Base-by-base conservation (phyloP, 805 yeast genomes). In the Myxozyma sirexii region DNA sequence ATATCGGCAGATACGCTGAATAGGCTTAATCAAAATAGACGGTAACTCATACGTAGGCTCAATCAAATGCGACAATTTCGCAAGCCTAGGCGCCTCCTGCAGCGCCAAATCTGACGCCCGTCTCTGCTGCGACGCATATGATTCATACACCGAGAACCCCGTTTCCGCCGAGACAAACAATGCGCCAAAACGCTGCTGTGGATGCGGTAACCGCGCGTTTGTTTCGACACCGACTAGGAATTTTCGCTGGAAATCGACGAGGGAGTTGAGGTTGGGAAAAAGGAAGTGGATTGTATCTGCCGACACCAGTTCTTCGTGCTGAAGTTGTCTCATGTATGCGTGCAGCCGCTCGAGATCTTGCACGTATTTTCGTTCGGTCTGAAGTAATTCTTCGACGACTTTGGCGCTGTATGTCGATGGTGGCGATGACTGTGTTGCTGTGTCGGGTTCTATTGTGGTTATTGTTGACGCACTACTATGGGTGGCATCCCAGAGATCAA, bases 1-100 rank as follows among this genome's bases (percentile, higher is more conserved):
- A 73, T 94, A 94, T 72, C 92, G 90, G 79, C 97, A 90, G n/a
- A 94, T 80, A 64, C 99, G 82, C 77, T 94, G 99, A 39, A 94
- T 90, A 0, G 99, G 99, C 72, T 93, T 94, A 67, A 94, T 83
- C 43, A 94, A 79, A 73, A 89, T 89, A 52, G 93, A 85, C 71
- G 89, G 98, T 55, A 94, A 79, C 73, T 93, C 99, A 70, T 91
- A 85, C 44, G 90, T 87, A 27, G 94, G 93, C 65, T 86, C 93
- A 60, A 92, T 84, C 41, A 91, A 75, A 38, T 64, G 17, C 27
- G 51, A 26, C 21, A 84, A 79, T 60, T 80, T 80, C 55, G 59
- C 64, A 54, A 90, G 79, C 66, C 82, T 83, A 4, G 79, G 70
- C 4, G 84, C 80, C 65, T 88, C 90, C 65, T 80, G 81, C 31